Base-by-base conservation (phyloP, 805 yeast species). In the Blastobotrys robertii region DNA sequence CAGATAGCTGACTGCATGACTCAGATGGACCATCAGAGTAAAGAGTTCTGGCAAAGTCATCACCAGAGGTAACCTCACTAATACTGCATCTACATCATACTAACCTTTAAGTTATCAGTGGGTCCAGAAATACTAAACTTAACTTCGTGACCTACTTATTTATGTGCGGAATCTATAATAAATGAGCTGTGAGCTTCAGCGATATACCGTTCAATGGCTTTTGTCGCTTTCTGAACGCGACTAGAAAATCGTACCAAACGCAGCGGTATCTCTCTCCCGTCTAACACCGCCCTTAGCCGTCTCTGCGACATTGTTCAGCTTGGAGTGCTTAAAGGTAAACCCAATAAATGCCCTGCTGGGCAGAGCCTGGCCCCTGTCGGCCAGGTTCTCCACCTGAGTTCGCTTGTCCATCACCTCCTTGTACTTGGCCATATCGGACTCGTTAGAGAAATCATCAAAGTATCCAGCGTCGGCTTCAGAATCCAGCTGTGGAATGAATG, bases 391-490 rank as follows among this genome's bases (percentile, higher is more conserved):
- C 55, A 84, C 81, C 49, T 83, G 84, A 25, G 76, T 84, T 55
- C 86, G 86, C 65, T 95, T 83, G 50, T 90, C 94, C 70, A 92
- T 80, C 10, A 92, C 98, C 56, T 92, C 98, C 56, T 92, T 90
- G 67, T 92, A 92, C 62, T 92, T 88, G 48, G 90, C 92, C 97
- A 92, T 87, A 61, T 90, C 95, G 38, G 84, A 87, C 60, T 90
- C 97, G 62, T 87, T 92, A 46, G 85, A 85, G 62, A 92, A 92
- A 63, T 92, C 98, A 65, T 92, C 99, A 60, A 92, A 92, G 65
- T 92, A 92, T 1, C 99, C 99, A 0, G 97, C 97, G 65, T 92
- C 99, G 49, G 87, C 92, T 56, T 92, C 99, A 47, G 87, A 84
- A 59, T 92, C 97, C 50, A 92, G 71, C 55, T 94, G 96, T 2